Evolutionary conservation across 2,329 filamentous ascomycete genomes (phyloP), one percentile per base, ranked within the genome.

Genomic region (Lachnellula cervina): DNA sequence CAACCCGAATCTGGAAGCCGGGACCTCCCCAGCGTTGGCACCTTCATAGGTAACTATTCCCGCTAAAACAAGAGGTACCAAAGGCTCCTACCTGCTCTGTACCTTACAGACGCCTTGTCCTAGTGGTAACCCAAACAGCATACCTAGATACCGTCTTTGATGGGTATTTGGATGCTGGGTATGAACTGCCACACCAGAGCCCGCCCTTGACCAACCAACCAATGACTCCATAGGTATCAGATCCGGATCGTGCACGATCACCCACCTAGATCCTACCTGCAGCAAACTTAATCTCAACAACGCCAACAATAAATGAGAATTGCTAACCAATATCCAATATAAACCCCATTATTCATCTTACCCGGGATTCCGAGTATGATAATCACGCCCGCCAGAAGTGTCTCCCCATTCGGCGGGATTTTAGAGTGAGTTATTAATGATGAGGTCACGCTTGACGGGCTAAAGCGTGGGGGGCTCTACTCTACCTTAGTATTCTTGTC

Each of bases 381-480:
- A 56, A 50, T 51, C 48, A 50, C 42, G 25, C 48, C 49, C 50
- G 53, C 48, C 17, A 43, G 35, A 51, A 32, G 43, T 28, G 21
- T 38, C 49, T 40, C 51, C 34, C 50, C 50, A 60, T 57, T 58
- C 49, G 58, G 54, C 51, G 49, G 59, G 56, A 50, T 44, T 42
- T 14, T 51, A 42, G 21, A 40, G 47, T 54, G 59, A 62, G 57
- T 62, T 55, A 62, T 59, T 62, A 62, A 62, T 65, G 60, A 65
- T 64, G 62, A 65, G 62, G 61, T 64, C 63, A 65, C 62, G 57
- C 61, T 52, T 51, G 52, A 44, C 50, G 48, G 35, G 11, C 32
- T 54, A 52, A 52, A 56, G 57, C 61, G 62, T 63, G 62, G 64
- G 64, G 64, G 62, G 59, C 59, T 43, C 45, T 17, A n/a, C n/a